phyloP scores from a whole-genome alignment of 331 rosid species.

The Ulmus americana region DNA sequence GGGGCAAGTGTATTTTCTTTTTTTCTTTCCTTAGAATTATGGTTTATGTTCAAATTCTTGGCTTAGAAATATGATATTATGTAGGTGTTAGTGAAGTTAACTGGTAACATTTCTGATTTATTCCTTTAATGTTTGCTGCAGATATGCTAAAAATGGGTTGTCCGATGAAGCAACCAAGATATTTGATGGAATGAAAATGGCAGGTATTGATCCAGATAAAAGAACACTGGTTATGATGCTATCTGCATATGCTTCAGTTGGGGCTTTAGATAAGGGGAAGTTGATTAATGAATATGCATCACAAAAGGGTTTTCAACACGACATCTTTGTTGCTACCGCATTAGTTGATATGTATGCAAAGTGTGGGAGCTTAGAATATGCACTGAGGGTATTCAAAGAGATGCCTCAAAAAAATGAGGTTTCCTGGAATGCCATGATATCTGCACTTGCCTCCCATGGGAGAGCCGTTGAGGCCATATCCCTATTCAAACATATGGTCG shows the following conservation, averaged over 20 bases:
- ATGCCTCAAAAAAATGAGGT: constrained; percentile 81
- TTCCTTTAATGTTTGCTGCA: constrained; percentile 26
- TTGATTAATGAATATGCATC: constrained; percentile 52
- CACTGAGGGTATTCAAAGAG: constrained; percentile 53
- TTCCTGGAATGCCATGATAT: constrained; percentile 92
- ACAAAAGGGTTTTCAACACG: constrained; percentile 50
- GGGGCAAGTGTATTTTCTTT: constrained; percentile 30
- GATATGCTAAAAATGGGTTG: constrained; percentile 87
- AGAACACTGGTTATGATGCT: constrained; percentile 61
- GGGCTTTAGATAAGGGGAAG: constrained; percentile 73
- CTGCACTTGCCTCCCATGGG: constrained; percentile 90
- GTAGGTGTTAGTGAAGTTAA: constrained; percentile 3
- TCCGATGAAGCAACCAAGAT: constrained; percentile 68
- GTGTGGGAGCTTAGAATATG: constrained; percentile 76
- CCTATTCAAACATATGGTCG: constrained; percentile 57
- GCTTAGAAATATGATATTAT: neutral
- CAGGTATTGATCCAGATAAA: constrained; percentile 48
- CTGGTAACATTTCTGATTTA: neutral
- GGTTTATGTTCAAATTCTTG: neutral
- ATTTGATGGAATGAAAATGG: constrained; percentile 57
- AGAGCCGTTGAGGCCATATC: constrained; percentile 63
- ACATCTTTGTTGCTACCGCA: constrained; percentile 68
- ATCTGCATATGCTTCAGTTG: constrained; percentile 71
- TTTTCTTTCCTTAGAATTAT: constrained; percentile 7
- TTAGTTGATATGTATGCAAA: constrained; percentile 84